Percentiles rank a stretch among this genome's conserved stretches.
Conservation (phyloP, 306 rosid species). For the Amphicarpaea edgeworthii region DNA sequence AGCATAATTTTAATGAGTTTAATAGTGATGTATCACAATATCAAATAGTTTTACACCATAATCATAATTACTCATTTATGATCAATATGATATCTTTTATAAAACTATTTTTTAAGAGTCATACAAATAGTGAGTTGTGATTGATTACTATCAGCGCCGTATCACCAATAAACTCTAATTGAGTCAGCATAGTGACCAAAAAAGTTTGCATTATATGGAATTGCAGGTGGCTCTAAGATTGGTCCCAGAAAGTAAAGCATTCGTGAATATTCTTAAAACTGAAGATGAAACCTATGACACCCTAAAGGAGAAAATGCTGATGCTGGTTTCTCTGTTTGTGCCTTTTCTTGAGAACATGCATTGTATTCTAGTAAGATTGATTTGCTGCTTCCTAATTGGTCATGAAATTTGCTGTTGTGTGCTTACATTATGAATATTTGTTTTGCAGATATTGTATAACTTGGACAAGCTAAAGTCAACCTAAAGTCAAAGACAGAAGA, state of each 20-base stretch:
- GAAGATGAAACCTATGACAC: slow-evolving; percentile 65
- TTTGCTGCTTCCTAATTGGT: slow-evolving; percentile 19
- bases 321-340: slow-evolving; percentile 58
- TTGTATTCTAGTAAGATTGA: slow-evolving; percentile 61
- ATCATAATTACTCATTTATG: too few relatives aligned
- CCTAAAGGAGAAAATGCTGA: slow-evolving; percentile 65
- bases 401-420: neutral
- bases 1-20: too few relatives aligned
- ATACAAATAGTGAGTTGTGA: too few relatives aligned
- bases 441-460: slow-evolving; percentile 64
- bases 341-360: slow-evolving; percentile 80
- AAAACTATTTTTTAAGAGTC: too few relatives aligned
- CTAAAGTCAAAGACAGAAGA: slow-evolving; percentile 43
- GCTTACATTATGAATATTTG: slow-evolving; percentile 10
- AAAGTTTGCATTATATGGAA: neutral
- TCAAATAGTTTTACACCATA: too few relatives aligned
- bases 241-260: slow-evolving; percentile 72
- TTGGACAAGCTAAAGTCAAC: slow-evolving; percentile 70
- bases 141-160: too few relatives aligned
- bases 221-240: slow-evolving; percentile 83
- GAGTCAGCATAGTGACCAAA: neutral
- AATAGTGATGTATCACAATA: too few relatives aligned
- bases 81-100: too few relatives aligned
- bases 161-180: too few relatives aligned
- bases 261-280: slow-evolving; percentile 61